Conservation (phyloP, 176 grass and related monocot species). For the Cenchrus americanus region DNA sequence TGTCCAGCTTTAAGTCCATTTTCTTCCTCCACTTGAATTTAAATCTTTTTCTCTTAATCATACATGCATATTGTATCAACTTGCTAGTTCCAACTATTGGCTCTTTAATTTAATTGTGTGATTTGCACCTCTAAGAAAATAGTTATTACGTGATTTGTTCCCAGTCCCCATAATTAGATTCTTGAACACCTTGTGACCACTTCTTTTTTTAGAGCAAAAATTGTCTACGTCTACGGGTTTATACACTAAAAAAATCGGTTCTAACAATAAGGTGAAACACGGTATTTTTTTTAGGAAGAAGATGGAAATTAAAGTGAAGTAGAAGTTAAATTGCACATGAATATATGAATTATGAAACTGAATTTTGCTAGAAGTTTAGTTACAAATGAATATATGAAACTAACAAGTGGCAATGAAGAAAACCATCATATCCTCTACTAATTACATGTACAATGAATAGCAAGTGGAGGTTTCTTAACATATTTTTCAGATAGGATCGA, state of each 20-base stretch:
- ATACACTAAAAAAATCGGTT: neutral
- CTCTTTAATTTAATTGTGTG: neutral
- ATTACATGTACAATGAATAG: neutral
- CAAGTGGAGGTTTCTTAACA: slow-evolving; percentile 35
- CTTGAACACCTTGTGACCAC: neutral
- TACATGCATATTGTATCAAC: neutral
- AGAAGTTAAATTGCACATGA: neutral
- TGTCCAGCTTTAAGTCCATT: slow-evolving; percentile 38
- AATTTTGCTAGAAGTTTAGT: neutral
- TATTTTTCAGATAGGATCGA: slow-evolving; percentile 15
- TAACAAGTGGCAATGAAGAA: slow-evolving; percentile 28
- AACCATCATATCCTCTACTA: neutral
- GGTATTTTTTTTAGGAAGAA: neutral
- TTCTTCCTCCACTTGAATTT: slow-evolving; percentile 34
- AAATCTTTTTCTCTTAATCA: slow-evolving; percentile 25
- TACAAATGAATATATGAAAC: neutral
- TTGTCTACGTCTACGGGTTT: neutral
- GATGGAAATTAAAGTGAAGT: neutral
- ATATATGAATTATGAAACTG: neutral
- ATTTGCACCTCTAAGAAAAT: neutral
- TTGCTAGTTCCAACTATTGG: slow-evolving; percentile 29
- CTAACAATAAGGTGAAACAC: neutral
- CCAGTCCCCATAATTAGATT: neutral
- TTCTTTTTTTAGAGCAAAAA: neutral
- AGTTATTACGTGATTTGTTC: neutral